phyloP scores from a whole-genome alignment of 345 rosid species.

The Linum trigynum region DNA sequence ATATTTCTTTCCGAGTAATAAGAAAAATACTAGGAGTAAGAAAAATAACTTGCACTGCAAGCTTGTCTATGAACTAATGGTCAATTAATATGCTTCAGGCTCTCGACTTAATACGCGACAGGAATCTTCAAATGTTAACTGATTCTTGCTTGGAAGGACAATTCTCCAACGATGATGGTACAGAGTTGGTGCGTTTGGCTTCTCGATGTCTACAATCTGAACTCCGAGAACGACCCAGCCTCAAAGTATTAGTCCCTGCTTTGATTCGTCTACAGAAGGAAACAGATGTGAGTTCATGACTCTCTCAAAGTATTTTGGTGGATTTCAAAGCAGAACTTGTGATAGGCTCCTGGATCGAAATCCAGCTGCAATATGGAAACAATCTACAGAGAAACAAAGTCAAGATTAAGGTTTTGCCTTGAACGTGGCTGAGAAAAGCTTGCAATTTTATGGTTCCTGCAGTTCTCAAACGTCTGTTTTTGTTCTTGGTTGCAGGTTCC shows the following conservation, averaged over 20 bases:
- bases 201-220: conserved; percentile 90
- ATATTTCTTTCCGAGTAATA: neutral
- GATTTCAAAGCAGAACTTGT: too few relatives aligned
- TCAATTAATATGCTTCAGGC: conserved; percentile 42
- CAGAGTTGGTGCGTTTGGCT: conserved; percentile 84
- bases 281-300: conserved; percentile 42
- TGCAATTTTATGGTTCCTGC: neutral
- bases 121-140: conserved; percentile 73
- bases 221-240: conserved; percentile 85
- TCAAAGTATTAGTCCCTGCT: conserved; percentile 65
- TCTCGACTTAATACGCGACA: conserved; percentile 82
- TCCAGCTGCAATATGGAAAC: neutral
- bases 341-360: too few relatives aligned
- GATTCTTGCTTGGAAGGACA: conserved; percentile 96
- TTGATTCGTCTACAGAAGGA: conserved; percentile 83
- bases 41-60: neutral
- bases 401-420: neutral
- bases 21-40: neutral
- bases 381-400: neutral
- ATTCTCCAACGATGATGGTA: conserved; percentile 68
- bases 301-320: neutral
- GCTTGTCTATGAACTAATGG: conserved; percentile 9
- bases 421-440: neutral
- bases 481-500: conserved; percentile 44
- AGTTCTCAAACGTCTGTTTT: conserved; percentile 1